Conservation (phyloP, 1,284 basidiomycete species). For the Melampsora medusae region DNA sequence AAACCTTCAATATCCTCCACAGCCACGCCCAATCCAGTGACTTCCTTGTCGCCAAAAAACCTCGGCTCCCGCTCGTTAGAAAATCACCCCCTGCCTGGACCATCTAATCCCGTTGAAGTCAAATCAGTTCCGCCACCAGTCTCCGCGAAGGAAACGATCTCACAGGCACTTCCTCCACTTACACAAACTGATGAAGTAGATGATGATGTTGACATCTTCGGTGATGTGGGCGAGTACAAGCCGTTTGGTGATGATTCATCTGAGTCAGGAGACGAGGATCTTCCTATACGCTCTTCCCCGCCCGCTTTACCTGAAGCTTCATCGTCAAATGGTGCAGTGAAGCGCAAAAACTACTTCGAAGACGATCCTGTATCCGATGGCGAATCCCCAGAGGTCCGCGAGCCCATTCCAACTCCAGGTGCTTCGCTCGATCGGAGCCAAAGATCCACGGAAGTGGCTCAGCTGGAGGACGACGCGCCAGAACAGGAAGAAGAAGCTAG, state of each 20-base stretch:
- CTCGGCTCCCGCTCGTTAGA: neutral
- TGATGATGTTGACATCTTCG: conserved; percentile 43
- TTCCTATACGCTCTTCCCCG: neutral
- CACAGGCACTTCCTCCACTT: neutral
- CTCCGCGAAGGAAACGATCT: neutral
- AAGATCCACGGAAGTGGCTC: neutral
- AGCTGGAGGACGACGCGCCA: conserved; percentile 16
- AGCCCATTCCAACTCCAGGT: neutral
- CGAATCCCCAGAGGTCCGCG: neutral
- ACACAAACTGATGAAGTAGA: conserved; percentile 3
- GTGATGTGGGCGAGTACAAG: conserved; percentile 43
- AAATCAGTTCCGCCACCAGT: neutral
- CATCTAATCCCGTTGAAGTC: neutral
- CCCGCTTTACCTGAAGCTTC: neutral
- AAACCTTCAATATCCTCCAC: neutral
- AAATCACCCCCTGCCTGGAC: neutral
- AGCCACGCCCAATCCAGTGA: neutral
- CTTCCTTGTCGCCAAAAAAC: neutral
- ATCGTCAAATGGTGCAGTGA: neutral
- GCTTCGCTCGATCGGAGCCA: neutral
- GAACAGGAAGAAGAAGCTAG: neutral
- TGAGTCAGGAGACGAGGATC: conserved; percentile 20
- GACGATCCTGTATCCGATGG: conserved; percentile 21
- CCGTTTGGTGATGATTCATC: conserved; percentile 35
- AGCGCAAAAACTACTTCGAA: conserved; percentile 43